Base-by-base conservation (phyloP, 495 filamentous ascomycete genomes). In the Penicillium psychrofluorescens region DNA sequence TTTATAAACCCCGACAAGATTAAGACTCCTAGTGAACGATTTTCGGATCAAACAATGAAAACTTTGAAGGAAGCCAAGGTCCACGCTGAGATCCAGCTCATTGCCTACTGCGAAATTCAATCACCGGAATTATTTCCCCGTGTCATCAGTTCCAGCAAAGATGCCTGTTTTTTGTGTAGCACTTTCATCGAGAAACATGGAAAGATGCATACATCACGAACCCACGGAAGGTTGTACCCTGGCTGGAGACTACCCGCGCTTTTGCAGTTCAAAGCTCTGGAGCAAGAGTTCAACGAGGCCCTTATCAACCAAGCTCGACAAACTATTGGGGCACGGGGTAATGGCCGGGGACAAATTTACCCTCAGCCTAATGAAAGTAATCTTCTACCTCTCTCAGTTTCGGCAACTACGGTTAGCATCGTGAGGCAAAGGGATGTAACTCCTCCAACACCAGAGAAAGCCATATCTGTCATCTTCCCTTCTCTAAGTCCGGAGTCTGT, bases 111-210 rank as follows among this genome's bases (percentile, higher is more conserved):
- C 38, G 51, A 50, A 43, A 44, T 50, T 11, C 38, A 45, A 34
- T 22, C 36, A 0, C 35, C 22, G 0, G n/a, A 15, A 11, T 13
- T 37, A 9, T 50, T 48, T 22, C 51, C 51, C 6, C 47, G 51
- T 9, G 44, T 36, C 0, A 35, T 54, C 7, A 36, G 33, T 35
- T 54, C 51, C 2, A 54, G 47, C 41, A 54, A 54, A 38, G 51
- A 54, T 12, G 51, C 51, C 9, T 54, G 51, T 31, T 54, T 44
- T 28, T 35, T 54, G 0, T 54, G 51, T 32, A 27, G 48, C 28
- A 34, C 32, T 8, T 54, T 54, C 37, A 54, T 54, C 15, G 27
- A 43, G 15, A 10, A 32, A 7, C 15, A 49, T 14, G 36, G 32
- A 22, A 11, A 28, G 12, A 44, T 44, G 36, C 41, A 49, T 32